Evolutionary conservation across 2,329 filamentous ascomycete genomes (phyloP).

Genomic region (Neonectria faginata): DNA sequence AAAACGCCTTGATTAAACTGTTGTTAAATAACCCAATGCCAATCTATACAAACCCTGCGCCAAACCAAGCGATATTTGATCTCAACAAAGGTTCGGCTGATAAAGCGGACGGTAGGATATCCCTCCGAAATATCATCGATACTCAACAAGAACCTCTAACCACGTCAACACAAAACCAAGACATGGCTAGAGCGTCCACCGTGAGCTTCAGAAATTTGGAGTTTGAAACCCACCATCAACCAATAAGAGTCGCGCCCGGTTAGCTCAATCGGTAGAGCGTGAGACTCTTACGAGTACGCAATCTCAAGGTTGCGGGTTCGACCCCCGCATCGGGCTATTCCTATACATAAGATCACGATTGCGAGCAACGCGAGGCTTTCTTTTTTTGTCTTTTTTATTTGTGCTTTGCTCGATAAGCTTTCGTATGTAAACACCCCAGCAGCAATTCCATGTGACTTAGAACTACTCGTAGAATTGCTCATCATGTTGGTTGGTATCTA

Average conservation of each 20-base stretch:
- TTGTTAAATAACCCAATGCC: too few species aligned
- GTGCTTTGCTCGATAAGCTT: background rate
- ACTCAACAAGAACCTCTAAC: background rate
- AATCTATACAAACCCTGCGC: too few species aligned
- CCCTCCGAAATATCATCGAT: background rate
- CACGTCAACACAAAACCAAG: background rate
- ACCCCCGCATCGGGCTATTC: slow-evolving; percentile 55
- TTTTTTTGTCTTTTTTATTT: background rate
- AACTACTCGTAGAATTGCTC: background rate
- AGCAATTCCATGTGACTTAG: background rate
- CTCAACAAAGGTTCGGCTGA: background rate
- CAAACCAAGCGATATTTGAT: too few species aligned
- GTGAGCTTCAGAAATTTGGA: background rate
- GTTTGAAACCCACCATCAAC: slow-evolving; percentile 4
- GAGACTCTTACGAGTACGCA: slow-evolving; percentile 66
- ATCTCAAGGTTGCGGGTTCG: slow-evolving; percentile 70
- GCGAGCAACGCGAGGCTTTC: slow-evolving; percentile 7
- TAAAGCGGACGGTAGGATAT: background rate
- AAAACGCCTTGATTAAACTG: too few species aligned
- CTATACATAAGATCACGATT: slow-evolving; percentile 8
- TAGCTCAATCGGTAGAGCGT: slow-evolving; percentile 67
- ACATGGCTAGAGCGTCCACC: background rate
- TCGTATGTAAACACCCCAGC: too few species aligned
- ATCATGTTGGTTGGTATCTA: slow-evolving; percentile 5
- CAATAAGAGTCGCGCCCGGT: slow-evolving; percentile 40